Evolutionary conservation across 2,329 filamentous ascomycete genomes (phyloP).

Genomic region (Colletotrichum australisinense): DNA sequence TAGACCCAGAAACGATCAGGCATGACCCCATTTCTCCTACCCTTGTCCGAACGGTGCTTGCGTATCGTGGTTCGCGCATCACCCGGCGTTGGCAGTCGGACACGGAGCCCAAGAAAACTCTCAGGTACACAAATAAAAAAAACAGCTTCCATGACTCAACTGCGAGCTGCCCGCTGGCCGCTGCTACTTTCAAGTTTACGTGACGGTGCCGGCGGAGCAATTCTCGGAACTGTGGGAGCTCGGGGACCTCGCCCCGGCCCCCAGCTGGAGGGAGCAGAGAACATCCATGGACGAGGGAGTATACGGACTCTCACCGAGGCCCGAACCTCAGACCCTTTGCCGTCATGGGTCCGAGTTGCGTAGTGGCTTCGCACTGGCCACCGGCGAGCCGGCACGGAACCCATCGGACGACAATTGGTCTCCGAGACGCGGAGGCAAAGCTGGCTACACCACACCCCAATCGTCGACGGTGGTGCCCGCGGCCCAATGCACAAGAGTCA

Average conservation of each 20-base stretch:
- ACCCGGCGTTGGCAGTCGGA: background rate
- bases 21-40: conserved; percentile 23
- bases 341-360: background rate
- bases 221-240: background rate
- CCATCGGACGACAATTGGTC: conserved; percentile 12
- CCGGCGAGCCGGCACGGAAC: conserved; percentile 9
- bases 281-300: background rate
- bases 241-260: background rate
- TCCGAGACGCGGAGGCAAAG: background rate
- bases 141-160: conserved; percentile 10
- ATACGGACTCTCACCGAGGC: background rate
- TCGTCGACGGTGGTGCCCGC: background rate
- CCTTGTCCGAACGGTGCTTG: conserved; percentile 6
- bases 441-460: background rate
- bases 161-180: background rate
- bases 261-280: background rate
- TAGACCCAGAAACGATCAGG: conserved; percentile 18
- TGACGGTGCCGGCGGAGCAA: background rate
- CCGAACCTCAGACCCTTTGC: background rate
- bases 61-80: conserved; percentile 12
- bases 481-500: background rate
- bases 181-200: background rate
- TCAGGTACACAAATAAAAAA: background rate
- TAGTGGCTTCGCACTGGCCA: conserved; percentile 15
- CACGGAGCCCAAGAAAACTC: background rate